Base-by-base conservation (phyloP, 2,329 filamentous ascomycete species). In the Herpotrichia juniperi region DNA sequence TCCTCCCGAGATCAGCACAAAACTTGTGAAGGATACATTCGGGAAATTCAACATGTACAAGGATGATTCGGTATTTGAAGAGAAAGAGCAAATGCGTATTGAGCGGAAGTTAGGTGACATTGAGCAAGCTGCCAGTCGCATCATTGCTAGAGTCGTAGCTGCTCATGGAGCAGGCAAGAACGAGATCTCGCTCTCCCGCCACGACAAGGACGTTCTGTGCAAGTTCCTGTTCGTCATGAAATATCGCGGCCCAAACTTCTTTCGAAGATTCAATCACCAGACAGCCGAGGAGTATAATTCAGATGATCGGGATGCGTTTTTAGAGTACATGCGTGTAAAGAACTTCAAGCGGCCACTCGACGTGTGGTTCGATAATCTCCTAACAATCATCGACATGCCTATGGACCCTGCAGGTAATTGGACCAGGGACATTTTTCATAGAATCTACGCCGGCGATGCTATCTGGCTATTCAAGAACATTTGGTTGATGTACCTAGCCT, bases 151-250 rank as follows among this genome's bases (percentile, higher is more conserved):
- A 37, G 8, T 37, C n/a, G 17, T 37, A 7, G n/a, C 6, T 8
- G 53, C 55, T 6, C 57, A 61, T 26, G 61, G 65, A 26, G 50
- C 52, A 1, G 54, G 58, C 2, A 56, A 67, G 7, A 6, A 42
- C 4, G 54, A 43, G 1, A 46, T 79, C 1, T 57, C 53, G 28
- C 51, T 78, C 0, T 66, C 58, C 1, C 66, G 76, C 4, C 26
- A 43, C 1, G 67, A 78, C 17, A 59, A 65, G 39, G 66, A 80
- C 53, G 45, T 67, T 1, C 30, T 80, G 9, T 74, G 78, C 40
- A 79, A 79, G 48, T 79, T 79, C 44, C 63, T 78, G 2, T 80
- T 79, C 54, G 57, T 81, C 3, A 70, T 80, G 59, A 77, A 77
- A 50, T 80, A 79, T 42, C 74, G 78, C 12, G 64, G 66, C n/a